phyloP scores from a whole-genome alignment of 202 grass and related monocot species.

The Panicum hallii region DNA sequence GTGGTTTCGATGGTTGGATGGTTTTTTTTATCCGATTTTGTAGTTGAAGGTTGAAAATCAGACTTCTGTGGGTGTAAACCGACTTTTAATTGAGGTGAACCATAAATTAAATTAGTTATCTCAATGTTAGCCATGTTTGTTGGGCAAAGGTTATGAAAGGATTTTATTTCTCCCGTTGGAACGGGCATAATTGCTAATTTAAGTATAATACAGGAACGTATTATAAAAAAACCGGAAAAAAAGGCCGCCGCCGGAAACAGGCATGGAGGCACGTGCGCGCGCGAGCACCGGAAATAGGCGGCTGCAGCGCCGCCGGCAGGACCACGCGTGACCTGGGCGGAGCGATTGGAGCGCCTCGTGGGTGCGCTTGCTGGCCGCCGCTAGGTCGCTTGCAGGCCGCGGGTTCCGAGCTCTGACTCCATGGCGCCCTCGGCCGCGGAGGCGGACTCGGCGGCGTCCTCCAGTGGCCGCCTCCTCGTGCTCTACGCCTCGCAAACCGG shows the following conservation, averaged over 20 bases:
- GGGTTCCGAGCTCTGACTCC: neutral
- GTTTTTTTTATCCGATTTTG: too few relatives aligned
- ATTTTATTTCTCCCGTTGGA: too few relatives aligned
- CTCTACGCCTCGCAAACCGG: slow-evolving; percentile 84
- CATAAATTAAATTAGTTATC: too few relatives aligned
- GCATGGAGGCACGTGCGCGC: neutral
- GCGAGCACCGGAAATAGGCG: neutral
- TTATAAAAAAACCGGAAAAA: too few relatives aligned
- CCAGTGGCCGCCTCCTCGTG: slow-evolving; percentile 56
- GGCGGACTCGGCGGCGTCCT: neutral
- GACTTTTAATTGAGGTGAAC: too few relatives aligned
- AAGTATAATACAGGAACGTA: too few relatives aligned
- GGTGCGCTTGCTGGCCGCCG: neutral
- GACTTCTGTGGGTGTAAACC: too few relatives aligned
- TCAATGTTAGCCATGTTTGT: too few relatives aligned
- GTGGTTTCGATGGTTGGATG: too few relatives aligned
- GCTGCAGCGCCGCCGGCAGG: neutral
- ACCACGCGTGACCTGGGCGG: neutral
- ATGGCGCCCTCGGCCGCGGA: slow-evolving; percentile 39
- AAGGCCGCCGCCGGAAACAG: neutral
- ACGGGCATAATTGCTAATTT: too few relatives aligned
- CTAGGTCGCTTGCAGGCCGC: neutral
- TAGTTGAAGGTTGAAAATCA: too few relatives aligned
- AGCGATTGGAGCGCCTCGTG: neutral
- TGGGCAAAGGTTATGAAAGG: too few relatives aligned